Evolutionary conservation across 768 basidiomycete genomes (phyloP).

Genomic region (Tricholomella constricta): DNA sequence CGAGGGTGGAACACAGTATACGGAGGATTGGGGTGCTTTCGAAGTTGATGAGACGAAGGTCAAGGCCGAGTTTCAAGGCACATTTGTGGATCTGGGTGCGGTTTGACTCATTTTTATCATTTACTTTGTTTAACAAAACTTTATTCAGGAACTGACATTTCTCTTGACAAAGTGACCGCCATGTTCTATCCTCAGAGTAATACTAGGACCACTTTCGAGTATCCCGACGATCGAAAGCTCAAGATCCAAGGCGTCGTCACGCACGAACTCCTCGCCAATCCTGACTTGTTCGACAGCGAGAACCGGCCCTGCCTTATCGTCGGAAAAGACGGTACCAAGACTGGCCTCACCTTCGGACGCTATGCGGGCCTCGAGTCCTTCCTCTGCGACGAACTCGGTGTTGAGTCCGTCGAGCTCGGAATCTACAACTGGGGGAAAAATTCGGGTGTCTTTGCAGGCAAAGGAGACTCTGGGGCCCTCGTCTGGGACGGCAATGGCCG

Average conservation of each 20-base stretch:
- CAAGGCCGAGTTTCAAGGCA: slow-evolving; percentile 28
- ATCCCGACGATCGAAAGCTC: slow-evolving; percentile 31
- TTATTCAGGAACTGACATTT: slow-evolving; percentile 19
- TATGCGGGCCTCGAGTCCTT: too few species aligned
- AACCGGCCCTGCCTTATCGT: slow-evolving; percentile 35
- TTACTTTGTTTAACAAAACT: slow-evolving; percentile 24
- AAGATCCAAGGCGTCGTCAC: slow-evolving; percentile 24
- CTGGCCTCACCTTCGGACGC: slow-evolving; percentile 29
- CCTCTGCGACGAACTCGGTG: too few species aligned
- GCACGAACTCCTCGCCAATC: slow-evolving; percentile 31
- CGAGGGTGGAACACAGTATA: slow-evolving; percentile 20
- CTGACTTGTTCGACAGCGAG: too few species aligned
- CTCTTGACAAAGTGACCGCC: slow-evolving; percentile 6
- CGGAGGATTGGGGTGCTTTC: slow-evolving; percentile 27
- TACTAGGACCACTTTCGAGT: slow-evolving; percentile 23
- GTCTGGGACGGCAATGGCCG: too few species aligned
- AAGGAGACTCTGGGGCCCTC: too few species aligned
- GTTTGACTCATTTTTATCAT: slow-evolving; percentile 18
- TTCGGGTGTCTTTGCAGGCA: too few species aligned
- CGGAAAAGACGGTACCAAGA: slow-evolving; percentile 32
- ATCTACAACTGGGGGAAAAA: too few species aligned
- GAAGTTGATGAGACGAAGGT: slow-evolving; percentile 21
- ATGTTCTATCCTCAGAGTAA: slow-evolving; percentile 17
- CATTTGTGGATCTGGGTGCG: slow-evolving; percentile 32
- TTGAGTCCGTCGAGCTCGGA: too few species aligned